Conservation (phyloP, 2,329 filamentous ascomycete genomes). For the Diaporthe destruens region DNA sequence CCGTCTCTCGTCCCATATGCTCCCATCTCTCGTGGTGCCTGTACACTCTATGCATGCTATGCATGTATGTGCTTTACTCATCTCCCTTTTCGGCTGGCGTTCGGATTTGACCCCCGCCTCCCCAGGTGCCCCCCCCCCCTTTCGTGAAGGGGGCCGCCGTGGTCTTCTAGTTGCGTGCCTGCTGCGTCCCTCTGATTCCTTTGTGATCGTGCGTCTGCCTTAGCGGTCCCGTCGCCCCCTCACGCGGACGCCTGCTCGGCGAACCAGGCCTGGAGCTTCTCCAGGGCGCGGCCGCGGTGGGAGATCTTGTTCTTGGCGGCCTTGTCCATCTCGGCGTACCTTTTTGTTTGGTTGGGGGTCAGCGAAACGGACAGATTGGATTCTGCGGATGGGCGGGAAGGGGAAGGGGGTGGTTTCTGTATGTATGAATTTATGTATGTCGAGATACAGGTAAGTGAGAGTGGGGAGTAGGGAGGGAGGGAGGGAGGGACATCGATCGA, state of each 20-base stretch:
- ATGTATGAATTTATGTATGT: too few relatives aligned
- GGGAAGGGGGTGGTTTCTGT: too few relatives aligned
- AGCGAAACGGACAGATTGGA: not conserved
- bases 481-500: not conserved
- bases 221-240: not conserved
- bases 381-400: not conserved
- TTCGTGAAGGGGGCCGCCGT: too few relatives aligned
- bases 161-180: too few relatives aligned
- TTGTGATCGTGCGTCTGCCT: not conserved
- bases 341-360: not conserved
- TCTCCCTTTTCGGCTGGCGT: not conserved
- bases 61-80: not conserved
- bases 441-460: not conserved
- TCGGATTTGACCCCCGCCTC: too few relatives aligned
- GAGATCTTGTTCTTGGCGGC: slow-evolving; percentile 90
- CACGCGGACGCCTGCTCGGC: slow-evolving; percentile 55
- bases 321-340: slow-evolving; percentile 95
- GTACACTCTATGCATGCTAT: too few relatives aligned
- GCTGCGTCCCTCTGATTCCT: too few relatives aligned
- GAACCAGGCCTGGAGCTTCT: slow-evolving; percentile 88
- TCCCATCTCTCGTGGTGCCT: not conserved
- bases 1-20: not conserved
- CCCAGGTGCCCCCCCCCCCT: too few relatives aligned
- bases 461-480: not conserved
- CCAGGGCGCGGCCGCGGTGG: slow-evolving; percentile 88